Percentiles rank a stretch among this genome's conserved stretches.
These are phyloP conservation scores for Sophora flavescens DNA, from an alignment of 306 rosid species.

Conservation along the genomic window DNA sequence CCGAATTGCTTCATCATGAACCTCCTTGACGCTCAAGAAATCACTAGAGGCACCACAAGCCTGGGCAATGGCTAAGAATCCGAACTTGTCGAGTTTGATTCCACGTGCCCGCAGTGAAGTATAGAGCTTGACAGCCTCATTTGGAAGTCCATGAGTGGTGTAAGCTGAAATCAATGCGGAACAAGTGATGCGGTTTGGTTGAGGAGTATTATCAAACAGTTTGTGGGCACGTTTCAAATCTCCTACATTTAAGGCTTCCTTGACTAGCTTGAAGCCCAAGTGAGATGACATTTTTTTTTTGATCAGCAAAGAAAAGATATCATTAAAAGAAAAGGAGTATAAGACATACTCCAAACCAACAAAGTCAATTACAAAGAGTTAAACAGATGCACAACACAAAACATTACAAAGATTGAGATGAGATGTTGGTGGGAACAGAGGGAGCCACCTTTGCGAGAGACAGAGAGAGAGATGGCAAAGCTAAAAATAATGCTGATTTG, in stretches of 20 bases:
- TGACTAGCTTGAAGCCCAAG: slow-evolving; percentile 48
- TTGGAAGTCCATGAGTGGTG: slow-evolving; percentile 50
- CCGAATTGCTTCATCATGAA: slow-evolving; percentile 48
- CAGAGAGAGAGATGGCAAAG: no score
- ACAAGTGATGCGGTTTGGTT: slow-evolving; percentile 57
- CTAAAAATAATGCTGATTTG: no score
- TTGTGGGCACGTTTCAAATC: slow-evolving; percentile 59
- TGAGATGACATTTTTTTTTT: no score
- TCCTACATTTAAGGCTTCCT: slow-evolving; percentile 44
- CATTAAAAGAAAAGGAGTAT: no score
- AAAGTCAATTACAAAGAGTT: no score
- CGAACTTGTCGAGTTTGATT: slow-evolving; percentile 44
- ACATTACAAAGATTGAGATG: no score
- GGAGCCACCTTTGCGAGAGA: slow-evolving; percentile 49
- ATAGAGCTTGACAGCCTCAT: slow-evolving; percentile 53
- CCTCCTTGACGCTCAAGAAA: slow-evolving; percentile 48
- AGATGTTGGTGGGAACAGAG: slow-evolving; percentile 47
- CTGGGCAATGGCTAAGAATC: slow-evolving; percentile 52
- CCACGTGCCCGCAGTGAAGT: slow-evolving; percentile 35
- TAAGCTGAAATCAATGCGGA: slow-evolving; percentile 57
- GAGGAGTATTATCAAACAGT: slow-evolving; percentile 58
- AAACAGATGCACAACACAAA: no score
- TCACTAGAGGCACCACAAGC: slow-evolving; percentile 63
- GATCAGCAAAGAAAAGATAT: no score
- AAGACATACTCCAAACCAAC: no score